phyloP scores from a whole-genome alignment of 1,284 basidiomycete genomes.

The Ustilago xerochloae region DNA sequence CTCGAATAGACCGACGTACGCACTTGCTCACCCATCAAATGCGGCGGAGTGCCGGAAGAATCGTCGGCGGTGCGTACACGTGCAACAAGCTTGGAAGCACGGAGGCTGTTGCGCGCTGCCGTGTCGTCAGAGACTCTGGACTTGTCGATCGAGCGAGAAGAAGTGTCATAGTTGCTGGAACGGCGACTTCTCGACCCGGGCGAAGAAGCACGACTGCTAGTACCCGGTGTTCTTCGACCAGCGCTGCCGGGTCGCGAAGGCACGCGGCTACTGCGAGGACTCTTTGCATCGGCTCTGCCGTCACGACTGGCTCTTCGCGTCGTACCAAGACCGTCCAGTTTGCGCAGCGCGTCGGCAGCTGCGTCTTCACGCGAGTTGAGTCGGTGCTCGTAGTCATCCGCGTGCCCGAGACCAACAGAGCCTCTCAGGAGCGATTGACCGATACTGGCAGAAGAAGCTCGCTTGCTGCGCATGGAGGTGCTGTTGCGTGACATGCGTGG shows the following conservation, averaged over 20 bases:
- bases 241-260: constrained; percentile 51
- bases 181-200: constrained; percentile 40
- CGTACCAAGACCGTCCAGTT: constrained; percentile 87
- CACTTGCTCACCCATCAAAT: constrained; percentile 11
- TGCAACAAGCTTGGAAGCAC: constrained; percentile 37
- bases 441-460: constrained; percentile 72
- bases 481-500: constrained; percentile 33
- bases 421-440: constrained; percentile 64
- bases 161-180: constrained; percentile 44
- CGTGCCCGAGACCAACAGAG: constrained; percentile 51
- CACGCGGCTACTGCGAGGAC: constrained; percentile 51
- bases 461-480: constrained; percentile 37
- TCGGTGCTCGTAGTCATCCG: constrained; percentile 49
- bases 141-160: constrained; percentile 42
- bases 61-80: constrained; percentile 34
- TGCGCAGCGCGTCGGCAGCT: constrained; percentile 89
- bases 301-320: constrained; percentile 67
- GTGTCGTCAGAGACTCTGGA: constrained; percentile 23
- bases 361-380: constrained; percentile 75
- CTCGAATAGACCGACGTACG: constrained; percentile 45
- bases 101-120: constrained; percentile 22
- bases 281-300: constrained; percentile 36
- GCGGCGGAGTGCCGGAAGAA: not conserved
- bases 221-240: constrained; percentile 41
- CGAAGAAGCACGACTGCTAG: constrained; percentile 46